Conservation (phyloP, 306 rosid genomes). For the Gleditsia sinensis region DNA sequence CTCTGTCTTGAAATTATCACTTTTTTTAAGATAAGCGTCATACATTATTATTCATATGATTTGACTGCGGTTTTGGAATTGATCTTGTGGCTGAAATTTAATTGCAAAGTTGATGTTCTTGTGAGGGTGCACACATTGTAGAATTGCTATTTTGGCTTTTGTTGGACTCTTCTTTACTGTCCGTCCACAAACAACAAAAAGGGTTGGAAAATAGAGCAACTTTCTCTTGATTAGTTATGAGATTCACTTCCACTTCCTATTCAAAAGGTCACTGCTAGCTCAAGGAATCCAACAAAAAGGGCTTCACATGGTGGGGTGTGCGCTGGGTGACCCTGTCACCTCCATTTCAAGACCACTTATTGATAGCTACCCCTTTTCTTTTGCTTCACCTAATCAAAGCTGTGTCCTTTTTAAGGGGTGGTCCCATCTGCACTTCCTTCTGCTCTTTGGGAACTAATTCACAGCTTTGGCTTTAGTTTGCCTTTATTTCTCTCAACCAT, state of each 20-base stretch:
- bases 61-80: background rate
- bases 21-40: background rate
- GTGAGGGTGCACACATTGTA: slow-evolving; percentile 32
- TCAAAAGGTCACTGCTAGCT: slow-evolving; percentile 46
- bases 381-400: slow-evolving; percentile 45
- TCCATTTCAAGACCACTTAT: slow-evolving; percentile 36
- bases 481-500: slow-evolving; percentile 21
- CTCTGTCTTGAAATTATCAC: slow-evolving; percentile 4
- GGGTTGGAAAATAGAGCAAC: slow-evolving; percentile 40
- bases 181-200: slow-evolving; percentile 28
- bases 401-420: slow-evolving; percentile 37
- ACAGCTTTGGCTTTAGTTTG: slow-evolving; percentile 23
- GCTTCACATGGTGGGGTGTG: slow-evolving; percentile 76
- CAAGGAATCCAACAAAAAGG: slow-evolving; percentile 55
- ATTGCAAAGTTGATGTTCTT: background rate
- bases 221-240: slow-evolving; percentile 39
- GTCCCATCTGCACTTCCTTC: slow-evolving; percentile 27
- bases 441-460: slow-evolving; percentile 16
- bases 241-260: slow-evolving; percentile 41
- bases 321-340: slow-evolving; percentile 37
- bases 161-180: slow-evolving; percentile 25
- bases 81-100: slow-evolving; percentile 20
- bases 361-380: slow-evolving; percentile 46
- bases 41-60: background rate
- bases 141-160: slow-evolving; percentile 29